These are phyloP conservation scores for Fagopyrum esculentum DNA, from an alignment of 148 eudicot genomes.

Conservation along the genomic window DNA sequence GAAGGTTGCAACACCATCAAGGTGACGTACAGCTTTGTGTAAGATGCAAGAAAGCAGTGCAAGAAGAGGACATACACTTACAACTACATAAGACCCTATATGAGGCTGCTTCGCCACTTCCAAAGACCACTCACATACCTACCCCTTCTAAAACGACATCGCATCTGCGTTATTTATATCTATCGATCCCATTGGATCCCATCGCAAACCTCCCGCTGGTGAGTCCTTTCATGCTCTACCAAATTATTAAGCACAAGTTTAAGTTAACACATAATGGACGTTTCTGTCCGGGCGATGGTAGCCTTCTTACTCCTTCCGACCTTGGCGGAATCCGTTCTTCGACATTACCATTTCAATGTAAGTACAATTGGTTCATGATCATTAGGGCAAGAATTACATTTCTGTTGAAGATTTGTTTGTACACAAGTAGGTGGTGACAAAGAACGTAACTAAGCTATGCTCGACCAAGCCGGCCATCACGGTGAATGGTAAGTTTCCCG, in stretches of 20 bases:
- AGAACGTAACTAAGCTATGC: slow-evolving; percentile 2
- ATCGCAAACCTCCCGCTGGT: neutral
- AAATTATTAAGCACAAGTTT: neutral
- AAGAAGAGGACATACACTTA: neutral
- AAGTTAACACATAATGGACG: neutral
- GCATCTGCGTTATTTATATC: neutral
- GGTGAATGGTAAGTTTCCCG: neutral
- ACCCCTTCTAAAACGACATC: neutral
- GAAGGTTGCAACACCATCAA: too few species aligned
- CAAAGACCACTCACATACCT: neutral
- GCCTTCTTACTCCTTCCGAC: neutral
- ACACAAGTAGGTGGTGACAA: neutral
- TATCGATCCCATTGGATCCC: neutral
- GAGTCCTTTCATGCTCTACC: neutral
- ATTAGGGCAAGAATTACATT: too few species aligned
- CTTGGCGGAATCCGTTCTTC: neutral
- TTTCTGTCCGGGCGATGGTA: neutral
- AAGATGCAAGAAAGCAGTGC: too few species aligned
- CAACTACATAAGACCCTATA: neutral
- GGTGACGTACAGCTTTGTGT: too few species aligned
- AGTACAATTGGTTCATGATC: neutral
- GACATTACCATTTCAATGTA: neutral
- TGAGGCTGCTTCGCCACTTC: neutral
- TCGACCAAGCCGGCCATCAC: neutral
- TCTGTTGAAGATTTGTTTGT: too few species aligned